phyloP scores from a whole-genome alignment of 2,329 filamentous ascomycete genomes.

The Penicillium sp. region DNA sequence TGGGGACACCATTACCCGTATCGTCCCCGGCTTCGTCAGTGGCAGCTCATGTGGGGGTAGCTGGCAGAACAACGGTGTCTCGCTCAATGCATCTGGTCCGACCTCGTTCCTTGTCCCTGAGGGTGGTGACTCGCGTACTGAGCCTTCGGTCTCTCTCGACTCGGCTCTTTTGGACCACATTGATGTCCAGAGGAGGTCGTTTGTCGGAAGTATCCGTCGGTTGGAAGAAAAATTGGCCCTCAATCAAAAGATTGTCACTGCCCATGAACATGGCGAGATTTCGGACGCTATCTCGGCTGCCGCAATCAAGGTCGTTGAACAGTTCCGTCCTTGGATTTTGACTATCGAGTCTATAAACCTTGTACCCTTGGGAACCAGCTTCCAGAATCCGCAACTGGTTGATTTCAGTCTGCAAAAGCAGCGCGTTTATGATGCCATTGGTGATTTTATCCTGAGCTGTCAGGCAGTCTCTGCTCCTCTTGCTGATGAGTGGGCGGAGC shows the following conservation, averaged over 20 bases:
- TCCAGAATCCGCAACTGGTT: conserved; percentile 81
- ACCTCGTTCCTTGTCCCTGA: conserved; percentile 83
- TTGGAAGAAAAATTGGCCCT: conserved; percentile 82
- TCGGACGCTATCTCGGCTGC: conserved; percentile 81
- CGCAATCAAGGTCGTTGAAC: conserved; percentile 80
- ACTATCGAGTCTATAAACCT: conserved; percentile 92
- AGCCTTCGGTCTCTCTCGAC: conserved; percentile 78
- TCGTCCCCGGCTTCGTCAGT: conserved; percentile 91
- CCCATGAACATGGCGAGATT: conserved; percentile 77
- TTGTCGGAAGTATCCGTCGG: conserved; percentile 84
- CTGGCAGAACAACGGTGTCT: conserved; percentile 74
- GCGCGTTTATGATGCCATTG: conserved; percentile 88
- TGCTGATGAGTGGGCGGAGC: conserved; percentile 92
- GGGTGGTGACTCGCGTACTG: conserved; percentile 73
- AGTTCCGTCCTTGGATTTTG: conserved; percentile 87
- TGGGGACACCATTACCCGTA: conserved; percentile 89
- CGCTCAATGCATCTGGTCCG: conserved; percentile 68
- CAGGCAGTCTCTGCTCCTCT: conserved; percentile 91
- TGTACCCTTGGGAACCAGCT: conserved; percentile 74
- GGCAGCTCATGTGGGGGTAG: conserved; percentile 83
- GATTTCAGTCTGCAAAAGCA: conserved; percentile 94
- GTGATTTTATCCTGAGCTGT: conserved; percentile 84
- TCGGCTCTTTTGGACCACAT: conserved; percentile 78
- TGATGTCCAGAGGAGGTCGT: conserved; percentile 82
- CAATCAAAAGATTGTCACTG: conserved; percentile 80